These are phyloP conservation scores for Dryadomyces quercus-mongolicae DNA, from an alignment of 2,329 filamentous ascomycete species.

Conservation along the genomic window DNA sequence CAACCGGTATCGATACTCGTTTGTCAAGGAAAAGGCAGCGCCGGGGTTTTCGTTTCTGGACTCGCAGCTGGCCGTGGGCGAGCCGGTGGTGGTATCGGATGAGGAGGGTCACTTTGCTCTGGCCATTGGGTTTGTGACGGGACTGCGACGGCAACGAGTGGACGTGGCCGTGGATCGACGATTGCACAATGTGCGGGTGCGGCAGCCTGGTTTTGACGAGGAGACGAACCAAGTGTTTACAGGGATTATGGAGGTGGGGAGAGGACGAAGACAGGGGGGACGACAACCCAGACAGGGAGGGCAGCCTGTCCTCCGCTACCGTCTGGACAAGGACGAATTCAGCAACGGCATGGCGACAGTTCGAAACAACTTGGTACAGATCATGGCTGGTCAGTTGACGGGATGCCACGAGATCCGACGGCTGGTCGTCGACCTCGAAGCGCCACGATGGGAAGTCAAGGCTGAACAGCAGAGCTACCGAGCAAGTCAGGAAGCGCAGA, in stretches of 20 bases:
- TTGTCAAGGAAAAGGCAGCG: conserved; percentile 55
- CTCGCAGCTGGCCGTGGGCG: conserved; percentile 75
- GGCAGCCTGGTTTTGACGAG: conserved; percentile 63
- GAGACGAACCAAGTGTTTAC: conserved; percentile 72
- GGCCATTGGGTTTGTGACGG: conserved; percentile 79
- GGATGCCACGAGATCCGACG: conserved; percentile 61
- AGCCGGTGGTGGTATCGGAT: conserved; percentile 93
- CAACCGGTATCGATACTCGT: conserved; percentile 80
- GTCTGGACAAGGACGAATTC: conserved; percentile 95
- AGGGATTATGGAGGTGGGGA: conserved; percentile 73
- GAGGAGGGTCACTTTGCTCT: conserved; percentile 91
- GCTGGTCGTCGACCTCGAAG: conserved; percentile 65
- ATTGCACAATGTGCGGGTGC: conserved; percentile 74
- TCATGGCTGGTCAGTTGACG: conserved; percentile 72
- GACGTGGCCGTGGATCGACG: conserved; percentile 83
- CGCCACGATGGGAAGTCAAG: conserved; percentile 53
- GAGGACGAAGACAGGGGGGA: conserved; percentile 16
- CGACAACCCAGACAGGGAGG: conserved; percentile 26
- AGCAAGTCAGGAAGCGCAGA: not conserved
- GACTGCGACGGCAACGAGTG: conserved; percentile 62
- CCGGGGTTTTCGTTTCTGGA: conserved; percentile 72
- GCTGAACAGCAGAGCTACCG: conserved; percentile 37
- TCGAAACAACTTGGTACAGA: conserved; percentile 82
- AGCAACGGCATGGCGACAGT: conserved; percentile 95
- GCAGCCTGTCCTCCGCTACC: conserved; percentile 54